phyloP scores from a whole-genome alignment of 768 basidiomycete species.

The Steccherinum ochraceum region DNA sequence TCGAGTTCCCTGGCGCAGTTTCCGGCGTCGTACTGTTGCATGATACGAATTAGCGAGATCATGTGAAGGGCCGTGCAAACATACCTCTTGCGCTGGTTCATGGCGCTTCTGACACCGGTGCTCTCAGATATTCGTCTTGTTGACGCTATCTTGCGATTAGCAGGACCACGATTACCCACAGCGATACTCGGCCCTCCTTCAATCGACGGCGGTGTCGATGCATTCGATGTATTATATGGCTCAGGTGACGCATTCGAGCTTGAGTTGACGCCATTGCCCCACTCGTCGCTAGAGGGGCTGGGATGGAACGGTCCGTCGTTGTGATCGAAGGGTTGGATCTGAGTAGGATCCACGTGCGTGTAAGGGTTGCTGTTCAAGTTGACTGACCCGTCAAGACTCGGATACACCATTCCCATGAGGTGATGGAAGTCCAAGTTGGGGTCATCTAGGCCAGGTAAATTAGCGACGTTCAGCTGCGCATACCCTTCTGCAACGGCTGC shows the following conservation, averaged over 20 bases:
- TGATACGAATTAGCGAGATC: too few relatives aligned
- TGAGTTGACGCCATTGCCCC: constrained; percentile 62
- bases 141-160: constrained; percentile 55
- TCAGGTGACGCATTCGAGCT: constrained; percentile 75
- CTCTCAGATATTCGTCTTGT: constrained; percentile 58
- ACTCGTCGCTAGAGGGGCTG: constrained; percentile 79
- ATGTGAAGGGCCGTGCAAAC: too few relatives aligned
- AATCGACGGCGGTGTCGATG: constrained; percentile 66
- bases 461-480: constrained; percentile 55
- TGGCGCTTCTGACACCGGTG: constrained; percentile 17
- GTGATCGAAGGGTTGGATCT: constrained; percentile 55
- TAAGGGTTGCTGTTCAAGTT: constrained; percentile 34
- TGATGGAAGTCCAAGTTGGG: constrained; percentile 54
- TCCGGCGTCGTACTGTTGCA: constrained; percentile 69
- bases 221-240: constrained; percentile 60
- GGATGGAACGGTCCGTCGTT: constrained; percentile 43
- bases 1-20: constrained; percentile 26
- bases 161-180: constrained; percentile 30
- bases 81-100: constrained; percentile 41
- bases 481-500: constrained; percentile 71
- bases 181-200: constrained; percentile 37
- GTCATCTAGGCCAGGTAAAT: constrained; percentile 49
- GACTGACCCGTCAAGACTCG: constrained; percentile 40
- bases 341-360: constrained; percentile 90
- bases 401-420: constrained; percentile 61